Conservation (phyloP, 371 early-diverging fungal genomes). For the Mucor lusitanicus region DNA sequence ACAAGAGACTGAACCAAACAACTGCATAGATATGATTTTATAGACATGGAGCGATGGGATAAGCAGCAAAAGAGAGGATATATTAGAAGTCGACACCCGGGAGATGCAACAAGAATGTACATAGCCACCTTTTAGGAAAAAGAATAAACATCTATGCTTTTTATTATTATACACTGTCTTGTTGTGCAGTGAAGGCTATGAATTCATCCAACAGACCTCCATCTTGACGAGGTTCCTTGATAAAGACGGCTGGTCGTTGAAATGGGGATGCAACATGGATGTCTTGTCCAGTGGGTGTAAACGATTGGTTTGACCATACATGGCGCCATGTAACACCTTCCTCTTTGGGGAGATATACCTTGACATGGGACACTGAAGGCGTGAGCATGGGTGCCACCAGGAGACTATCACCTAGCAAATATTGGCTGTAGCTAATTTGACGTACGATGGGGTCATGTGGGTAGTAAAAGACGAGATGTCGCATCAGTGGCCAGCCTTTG, state of each 20-base stretch:
- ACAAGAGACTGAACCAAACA: constrained; percentile 33
- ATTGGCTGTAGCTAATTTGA: constrained; percentile 28
- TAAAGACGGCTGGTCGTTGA: constrained; percentile 36
- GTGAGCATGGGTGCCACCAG: constrained; percentile 26
- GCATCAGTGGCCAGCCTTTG: constrained; percentile 47
- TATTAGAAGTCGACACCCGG: background rate
- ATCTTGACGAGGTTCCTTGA: constrained; percentile 40
- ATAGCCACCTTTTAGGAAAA: background rate
- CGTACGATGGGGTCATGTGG: constrained; percentile 30
- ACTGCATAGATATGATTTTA: background rate
- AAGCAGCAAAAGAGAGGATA: background rate
- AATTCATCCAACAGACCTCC: constrained; percentile 30
- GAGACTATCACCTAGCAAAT: constrained; percentile 25
- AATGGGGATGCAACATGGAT: constrained; percentile 29
- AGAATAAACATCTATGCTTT: background rate
- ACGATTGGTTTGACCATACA: constrained; percentile 36
- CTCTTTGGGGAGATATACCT: constrained; percentile 37
- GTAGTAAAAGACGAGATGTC: constrained; percentile 48
- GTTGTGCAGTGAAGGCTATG: constrained; percentile 19
- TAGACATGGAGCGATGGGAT: background rate
- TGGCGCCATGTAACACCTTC: constrained; percentile 35
- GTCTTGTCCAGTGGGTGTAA: constrained; percentile 30
- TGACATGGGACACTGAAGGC: constrained; percentile 21
- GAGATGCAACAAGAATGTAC: background rate
- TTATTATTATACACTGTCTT: constrained; percentile 3